Percentiles rank a stretch among this genome's conserved stretches.
phyloP scores from a whole-genome alignment of 2,329 filamentous ascomycete species.

The Arthrocladium fulminans region DNA sequence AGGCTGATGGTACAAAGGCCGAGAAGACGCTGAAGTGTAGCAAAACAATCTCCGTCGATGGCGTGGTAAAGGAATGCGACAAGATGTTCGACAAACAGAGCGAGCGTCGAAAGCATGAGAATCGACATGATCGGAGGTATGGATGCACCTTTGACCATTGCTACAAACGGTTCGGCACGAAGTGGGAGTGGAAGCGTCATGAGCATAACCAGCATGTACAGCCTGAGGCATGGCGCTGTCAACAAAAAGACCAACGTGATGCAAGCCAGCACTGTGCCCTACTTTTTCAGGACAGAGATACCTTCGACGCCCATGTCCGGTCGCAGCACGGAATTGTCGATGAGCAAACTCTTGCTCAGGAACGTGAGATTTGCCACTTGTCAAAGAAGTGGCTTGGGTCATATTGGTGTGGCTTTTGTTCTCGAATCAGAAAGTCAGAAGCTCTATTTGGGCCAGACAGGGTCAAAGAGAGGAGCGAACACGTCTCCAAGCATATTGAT shows the following conservation, averaged over 20 bases:
- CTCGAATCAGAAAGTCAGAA: constrained; percentile 39
- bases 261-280: constrained; percentile 27
- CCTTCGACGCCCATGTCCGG: constrained; percentile 54
- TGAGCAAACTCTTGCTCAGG: constrained; percentile 23
- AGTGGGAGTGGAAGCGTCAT: constrained; percentile 90
- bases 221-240: constrained; percentile 63
- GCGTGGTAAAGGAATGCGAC: constrained; percentile 9
- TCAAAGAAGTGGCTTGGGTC: constrained; percentile 53
- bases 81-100: constrained; percentile 15
- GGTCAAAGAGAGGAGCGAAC: constrained; percentile 56
- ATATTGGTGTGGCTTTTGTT: constrained; percentile 88
- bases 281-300: constrained; percentile 50
- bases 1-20: constrained; percentile 1
- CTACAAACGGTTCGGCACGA: constrained; percentile 71
- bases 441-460: constrained; percentile 44
- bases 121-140: constrained; percentile 72
- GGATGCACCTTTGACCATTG: constrained; percentile 68
- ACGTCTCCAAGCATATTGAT: constrained; percentile 57
- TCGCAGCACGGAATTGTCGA: constrained; percentile 36
- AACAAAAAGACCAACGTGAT: constrained; percentile 28
- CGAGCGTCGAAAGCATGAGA: constrained; percentile 64
- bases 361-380: constrained; percentile 24
- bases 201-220: constrained; percentile 72
- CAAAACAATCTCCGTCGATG: not conserved
- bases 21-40: not conserved